Evolutionary conservation across 805 yeast species (phyloP), one percentile per base, ranked within the genome.

Genomic region (Lipomyces chichibuensis): DNA sequence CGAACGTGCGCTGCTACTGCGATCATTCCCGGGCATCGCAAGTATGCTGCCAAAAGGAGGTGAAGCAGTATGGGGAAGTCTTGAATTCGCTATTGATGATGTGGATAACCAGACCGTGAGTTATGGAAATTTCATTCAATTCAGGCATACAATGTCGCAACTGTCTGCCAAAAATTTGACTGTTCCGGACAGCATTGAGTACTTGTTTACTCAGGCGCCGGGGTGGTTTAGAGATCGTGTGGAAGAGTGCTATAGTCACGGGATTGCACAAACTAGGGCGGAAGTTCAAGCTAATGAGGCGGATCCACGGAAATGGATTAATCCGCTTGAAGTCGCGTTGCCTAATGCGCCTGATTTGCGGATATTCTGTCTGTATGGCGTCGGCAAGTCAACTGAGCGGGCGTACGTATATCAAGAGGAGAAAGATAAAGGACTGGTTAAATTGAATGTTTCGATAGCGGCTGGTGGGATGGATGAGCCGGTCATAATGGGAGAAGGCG

Each of bases 41-140:
- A 86, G 95, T 64, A 95, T 95, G 99, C 75, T 95, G 35, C 99
- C 99, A 25, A 95, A 94, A 77, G 99, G 99, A 55, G 98, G 98
- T 2, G 88, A 87, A 49, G 75, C 86, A 4, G 85, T 95, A 39
- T 95, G 99, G 99, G 99, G 99, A 3, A 83, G 85, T 73, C 71
- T 83, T 63, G 76, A 82, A 1, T 74, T 79, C 17, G 88, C 94
- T 3, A 94, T 98, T 0, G 94, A 89, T 27, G 75, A 74, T 43
- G 37, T 39, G 8, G 57, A 51, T 14, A 52, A 58, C 11, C 72
- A 72, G 43, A 69, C 65, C 32, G 82, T 80, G 32, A 81, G 91
- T 1, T 87, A 83, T 75, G 98, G 97, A 9, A 85, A 84, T 56
- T 93, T 94, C 75, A 84, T 94, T 46, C 82, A 88, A 70, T 90